Base-by-base conservation (phyloP, 208 protist species). In the Kentomonas sorsogonicus region DNA sequence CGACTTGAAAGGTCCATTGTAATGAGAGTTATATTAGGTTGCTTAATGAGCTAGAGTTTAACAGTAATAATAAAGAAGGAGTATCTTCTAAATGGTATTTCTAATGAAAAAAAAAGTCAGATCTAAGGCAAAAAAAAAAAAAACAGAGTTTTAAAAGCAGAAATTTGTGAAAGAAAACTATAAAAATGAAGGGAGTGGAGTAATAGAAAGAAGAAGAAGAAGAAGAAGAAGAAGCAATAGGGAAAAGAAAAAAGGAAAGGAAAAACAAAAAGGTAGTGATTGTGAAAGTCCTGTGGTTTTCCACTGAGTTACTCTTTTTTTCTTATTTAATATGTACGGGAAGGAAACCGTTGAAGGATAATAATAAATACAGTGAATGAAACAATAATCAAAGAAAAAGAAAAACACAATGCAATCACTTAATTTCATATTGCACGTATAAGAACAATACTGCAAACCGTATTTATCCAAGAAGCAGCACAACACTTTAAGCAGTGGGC, bases 161-260 rank as follows among this genome's bases (percentile, higher is more conserved):
- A 40, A 23, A 34, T 45, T 36, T 20, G 47, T 22, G 41, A 7
- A 43, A 10, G n/a, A 52, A 62, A 50, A 53, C 46, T 52, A 60
- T 51, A 66, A 58, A 65, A 41, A 50, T 4, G 1, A 70, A 29
- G 43, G 22, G 36, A 53, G 16, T 33, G 15, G 64, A 1, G 0
- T 2, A 53, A 63, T 10, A 7, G 41, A 26, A 51, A 22, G 18
- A 40, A 69, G 53, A 64, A 27, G 33, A 65, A 53, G 33, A 46
- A 34, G 3, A 59, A 30, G 27, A 26, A 30, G 16, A 43, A 22
- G 10, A 58, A 58, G 20, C 5, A 20, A 66, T 39, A 27, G 1
- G 20, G 22, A 27, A 60, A 59, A 60, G 60, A 51, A 62, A 58
- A 60, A 60, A 34, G 29, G 29, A 56, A 44, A 25, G 26, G 29